Evolutionary conservation across 2,329 filamentous ascomycete genomes (phyloP).

Genomic region (Calcarisporium arbuscula): DNA sequence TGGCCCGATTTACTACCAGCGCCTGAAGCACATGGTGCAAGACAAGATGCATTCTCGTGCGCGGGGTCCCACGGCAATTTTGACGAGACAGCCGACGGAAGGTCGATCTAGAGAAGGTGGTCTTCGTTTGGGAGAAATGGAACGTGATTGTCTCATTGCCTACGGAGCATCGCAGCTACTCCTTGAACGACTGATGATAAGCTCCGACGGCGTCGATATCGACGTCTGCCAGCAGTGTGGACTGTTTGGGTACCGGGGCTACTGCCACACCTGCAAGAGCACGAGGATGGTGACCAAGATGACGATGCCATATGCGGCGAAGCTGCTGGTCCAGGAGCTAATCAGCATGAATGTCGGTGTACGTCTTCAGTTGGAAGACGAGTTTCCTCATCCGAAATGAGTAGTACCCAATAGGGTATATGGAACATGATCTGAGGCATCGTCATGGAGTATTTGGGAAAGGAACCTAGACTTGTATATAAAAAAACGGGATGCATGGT

Average conservation of each 20-base stretch:
- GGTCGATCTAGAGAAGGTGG: constrained; percentile 90
- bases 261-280: constrained; percentile 88
- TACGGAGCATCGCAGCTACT: constrained; percentile 92
- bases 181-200: constrained; percentile 89
- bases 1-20: constrained; percentile 98
- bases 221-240: constrained; percentile 94
- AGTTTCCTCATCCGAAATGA: constrained; percentile 67
- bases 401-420: background rate
- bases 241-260: constrained; percentile 90
- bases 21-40: constrained; percentile 99
- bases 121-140: constrained; percentile 94
- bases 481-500: too few relatives aligned
- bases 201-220: constrained; percentile 81
- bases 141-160: constrained; percentile 94
- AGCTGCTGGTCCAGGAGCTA: constrained; percentile 90
- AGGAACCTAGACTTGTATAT: too few relatives aligned
- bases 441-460: too few relatives aligned
- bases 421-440: too few relatives aligned
- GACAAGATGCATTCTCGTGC: constrained; percentile 99
- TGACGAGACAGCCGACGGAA: constrained; percentile 94
- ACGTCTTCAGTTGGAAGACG: constrained; percentile 81
- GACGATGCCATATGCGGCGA: constrained; percentile 96
- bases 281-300: constrained; percentile 82
- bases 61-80: constrained; percentile 80
- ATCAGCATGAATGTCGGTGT: constrained; percentile 99